Evolutionary conservation across 2,329 filamentous ascomycete genomes (phyloP).

Genomic region (Cytospora schulzeri): DNA sequence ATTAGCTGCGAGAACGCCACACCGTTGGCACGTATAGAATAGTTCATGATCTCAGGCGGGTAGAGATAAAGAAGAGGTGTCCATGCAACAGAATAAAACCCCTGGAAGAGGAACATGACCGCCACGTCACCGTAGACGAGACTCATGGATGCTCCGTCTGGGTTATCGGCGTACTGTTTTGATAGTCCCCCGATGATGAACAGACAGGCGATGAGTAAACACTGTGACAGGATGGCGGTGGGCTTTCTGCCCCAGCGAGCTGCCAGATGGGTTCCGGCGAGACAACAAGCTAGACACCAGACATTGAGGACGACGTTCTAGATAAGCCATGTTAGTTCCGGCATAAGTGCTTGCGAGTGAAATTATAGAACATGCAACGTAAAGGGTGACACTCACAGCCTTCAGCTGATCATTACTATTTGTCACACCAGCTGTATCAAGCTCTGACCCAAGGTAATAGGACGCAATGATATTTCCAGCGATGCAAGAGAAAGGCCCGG

Average conservation of each 20-base stretch:
- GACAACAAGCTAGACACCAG: slow-evolving; percentile 47
- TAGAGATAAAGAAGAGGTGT: slow-evolving; percentile 52
- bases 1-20: slow-evolving; percentile 41
- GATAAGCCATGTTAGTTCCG: slow-evolving; percentile 19
- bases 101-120: slow-evolving; percentile 55
- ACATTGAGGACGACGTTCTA: slow-evolving; percentile 54
- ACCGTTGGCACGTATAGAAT: slow-evolving; percentile 51
- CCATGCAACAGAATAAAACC: slow-evolving; percentile 53
- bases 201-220: slow-evolving; percentile 45
- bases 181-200: slow-evolving; percentile 55
- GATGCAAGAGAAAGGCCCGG: slow-evolving; percentile 37
- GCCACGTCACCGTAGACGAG: slow-evolving; percentile 47
- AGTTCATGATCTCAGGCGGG: slow-evolving; percentile 52
- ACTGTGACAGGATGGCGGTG: slow-evolving; percentile 43
- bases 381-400: slow-evolving; percentile 34
- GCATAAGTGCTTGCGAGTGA: neutral
- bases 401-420: slow-evolving; percentile 46
- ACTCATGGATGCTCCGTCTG: slow-evolving; percentile 33
- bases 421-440: slow-evolving; percentile 50
- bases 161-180: slow-evolving; percentile 42
- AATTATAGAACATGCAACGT: neutral
- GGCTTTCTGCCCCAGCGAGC: slow-evolving; percentile 48
- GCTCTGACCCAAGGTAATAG: slow-evolving; percentile 45
- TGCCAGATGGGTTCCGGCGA: slow-evolving; percentile 46
- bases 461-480: slow-evolving; percentile 45